Evolutionary conservation across 2,329 filamentous ascomycete species (phyloP).

Genomic region (Diaporthe nobilis): DNA sequence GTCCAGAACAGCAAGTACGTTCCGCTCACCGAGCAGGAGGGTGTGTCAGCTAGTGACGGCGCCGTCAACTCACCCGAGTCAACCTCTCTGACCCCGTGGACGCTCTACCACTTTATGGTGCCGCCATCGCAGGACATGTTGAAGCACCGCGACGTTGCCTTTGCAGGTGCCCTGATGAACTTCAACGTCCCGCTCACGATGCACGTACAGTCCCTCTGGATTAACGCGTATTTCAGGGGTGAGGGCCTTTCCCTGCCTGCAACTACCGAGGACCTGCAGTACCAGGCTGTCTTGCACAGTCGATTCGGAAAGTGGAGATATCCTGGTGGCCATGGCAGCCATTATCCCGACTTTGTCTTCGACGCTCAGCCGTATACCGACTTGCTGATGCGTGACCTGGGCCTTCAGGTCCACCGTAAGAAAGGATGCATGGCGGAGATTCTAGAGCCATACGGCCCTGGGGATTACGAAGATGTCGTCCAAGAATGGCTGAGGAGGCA

Average conservation of each 20-base stretch:
- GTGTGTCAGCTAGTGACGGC: not conserved
- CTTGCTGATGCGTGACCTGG: not conserved
- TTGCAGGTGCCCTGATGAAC: not conserved
- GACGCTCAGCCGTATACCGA: not conserved
- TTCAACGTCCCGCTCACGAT: not conserved
- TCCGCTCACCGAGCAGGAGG: not conserved
- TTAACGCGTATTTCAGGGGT: not conserved
- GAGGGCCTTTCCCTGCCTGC: not conserved
- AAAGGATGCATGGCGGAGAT: not conserved
- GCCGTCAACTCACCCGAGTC: not conserved
- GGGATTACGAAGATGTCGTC: not conserved
- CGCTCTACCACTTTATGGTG: not conserved
- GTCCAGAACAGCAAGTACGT: not conserved
- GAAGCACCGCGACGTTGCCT: not conserved
- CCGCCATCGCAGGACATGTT: not conserved
- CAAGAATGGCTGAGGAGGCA: not conserved
- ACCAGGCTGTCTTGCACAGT: conserved; percentile 8
- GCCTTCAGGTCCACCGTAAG: not conserved
- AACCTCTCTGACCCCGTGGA: not conserved
- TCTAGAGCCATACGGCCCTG: not conserved
- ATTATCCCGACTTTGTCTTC: not conserved
- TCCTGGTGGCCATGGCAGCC: not conserved
- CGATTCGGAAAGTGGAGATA: conserved; percentile 2
- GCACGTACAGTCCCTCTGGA: not conserved
- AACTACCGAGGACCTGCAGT: not conserved